Evolutionary conservation across 2,329 filamentous ascomycete genomes (phyloP), one percentile per base, ranked within the genome.

Genomic region (Talaromyces sp.): DNA sequence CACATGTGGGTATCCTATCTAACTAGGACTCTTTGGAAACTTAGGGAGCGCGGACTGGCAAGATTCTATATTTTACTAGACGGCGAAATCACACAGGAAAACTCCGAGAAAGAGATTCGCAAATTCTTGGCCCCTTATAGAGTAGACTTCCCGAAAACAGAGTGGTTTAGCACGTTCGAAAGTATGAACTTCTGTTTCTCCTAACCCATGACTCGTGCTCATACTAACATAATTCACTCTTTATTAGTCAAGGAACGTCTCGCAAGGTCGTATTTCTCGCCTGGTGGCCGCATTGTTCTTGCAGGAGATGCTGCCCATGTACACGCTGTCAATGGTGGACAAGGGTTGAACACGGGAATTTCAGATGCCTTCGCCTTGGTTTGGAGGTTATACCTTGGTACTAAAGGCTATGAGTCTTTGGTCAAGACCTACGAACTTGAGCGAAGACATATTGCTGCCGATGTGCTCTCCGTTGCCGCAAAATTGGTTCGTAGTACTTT

Each of bases 121-220:
- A 64, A 49, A 11, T 58, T 51, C 25, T 49, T 64, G 62, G 54
- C 62, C 43, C 62, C 62, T 27, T 64, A 59, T 25, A 58, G 54
- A n/a, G 62, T 64, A 17, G 53, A 64, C 8, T 64, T 64, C 11
- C 58, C 53, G 19, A 40, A 64, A 36, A 64, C 54, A 29, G 62
- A 64, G 54, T 64, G 53, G 62, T 64, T 64, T 29, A 64, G 62
- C 34, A 64, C 62, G 13, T 64, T 64, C 40, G 62, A 64, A 64
- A 43, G 62, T 64, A 59, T 15, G 40, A 27, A 19, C 22, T 51
- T n/a, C 15, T 51, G 40, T 43, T 40, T 15, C 7, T 43, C 17
- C 36, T 13, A 36, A 29, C 47, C 22, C 8, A 40, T 15, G 31
- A 47, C 11, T 7, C 13, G 25, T 63, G 17, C 17, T 53, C 17